These are phyloP conservation scores for Penicillium bovifimosum DNA, from an alignment of 495 filamentous ascomycete genomes.

Conservation along the genomic window DNA sequence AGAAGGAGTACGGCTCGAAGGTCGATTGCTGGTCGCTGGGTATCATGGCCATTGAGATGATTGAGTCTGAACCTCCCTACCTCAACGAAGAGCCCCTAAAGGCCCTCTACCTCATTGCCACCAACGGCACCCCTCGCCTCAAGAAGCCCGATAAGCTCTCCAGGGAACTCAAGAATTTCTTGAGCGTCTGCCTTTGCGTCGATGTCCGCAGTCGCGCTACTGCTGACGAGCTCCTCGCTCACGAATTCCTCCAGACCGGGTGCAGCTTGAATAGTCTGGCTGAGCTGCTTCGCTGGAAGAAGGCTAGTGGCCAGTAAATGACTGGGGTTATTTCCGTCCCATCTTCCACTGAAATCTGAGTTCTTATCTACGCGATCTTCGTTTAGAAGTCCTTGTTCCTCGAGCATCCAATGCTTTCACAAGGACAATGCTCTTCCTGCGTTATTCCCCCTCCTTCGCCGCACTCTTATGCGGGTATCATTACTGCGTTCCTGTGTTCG, in stretches of 20 bases:
- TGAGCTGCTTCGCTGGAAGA: constrained; percentile 71
- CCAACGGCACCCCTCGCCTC: constrained; percentile 90
- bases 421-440: constrained; percentile 3
- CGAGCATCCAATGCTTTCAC: background rate
- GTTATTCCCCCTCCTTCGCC: constrained; percentile 14
- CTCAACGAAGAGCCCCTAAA: constrained; percentile 97
- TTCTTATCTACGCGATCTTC: constrained; percentile 27
- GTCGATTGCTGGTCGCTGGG: constrained; percentile 98
- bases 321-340: background rate
- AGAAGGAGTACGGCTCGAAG: constrained; percentile 97
- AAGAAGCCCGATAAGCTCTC: constrained; percentile 97
- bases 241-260: constrained; percentile 65
- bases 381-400: constrained; percentile 16
- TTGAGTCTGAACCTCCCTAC: constrained; percentile 96
- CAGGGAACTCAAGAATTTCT: constrained; percentile 93
- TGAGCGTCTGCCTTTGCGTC: constrained; percentile 92
- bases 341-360: constrained; percentile 31
- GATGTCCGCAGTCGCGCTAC: constrained; percentile 93
- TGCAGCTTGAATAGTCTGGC: constrained; percentile 77
- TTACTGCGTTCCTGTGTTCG: background rate
- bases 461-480: constrained; percentile 22
- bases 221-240: constrained; percentile 74
- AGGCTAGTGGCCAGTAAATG: constrained; percentile 39
- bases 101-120: constrained; percentile 91
- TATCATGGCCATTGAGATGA: constrained; percentile 99